Conservation (phyloP, 2,329 filamentous ascomycete species). For the Fusarium sp. region DNA sequence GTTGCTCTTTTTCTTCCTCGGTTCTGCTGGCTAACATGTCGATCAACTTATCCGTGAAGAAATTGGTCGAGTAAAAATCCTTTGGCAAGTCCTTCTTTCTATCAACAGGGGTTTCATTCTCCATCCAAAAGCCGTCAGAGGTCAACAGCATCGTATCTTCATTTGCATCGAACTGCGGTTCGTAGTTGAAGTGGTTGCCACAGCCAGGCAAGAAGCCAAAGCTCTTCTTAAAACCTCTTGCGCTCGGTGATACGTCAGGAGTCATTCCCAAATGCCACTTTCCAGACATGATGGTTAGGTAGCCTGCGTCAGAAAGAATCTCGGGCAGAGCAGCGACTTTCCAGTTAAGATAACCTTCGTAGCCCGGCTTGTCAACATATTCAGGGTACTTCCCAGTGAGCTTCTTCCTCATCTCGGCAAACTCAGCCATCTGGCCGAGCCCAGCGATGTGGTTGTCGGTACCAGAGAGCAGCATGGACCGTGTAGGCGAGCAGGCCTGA, state of each 20-base stretch:
- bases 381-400: background rate
- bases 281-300: conserved; percentile 48
- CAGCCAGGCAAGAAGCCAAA: conserved; percentile 56
- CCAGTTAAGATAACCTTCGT: conserved; percentile 49
- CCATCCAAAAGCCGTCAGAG: conserved; percentile 51
- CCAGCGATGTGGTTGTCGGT: conserved; percentile 68
- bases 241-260: conserved; percentile 40
- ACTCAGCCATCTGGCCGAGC: conserved; percentile 50
- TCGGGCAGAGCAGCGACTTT: conserved; percentile 44
- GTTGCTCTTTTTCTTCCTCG: conserved; percentile 44
- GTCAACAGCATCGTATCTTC: conserved; percentile 59
- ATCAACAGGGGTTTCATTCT: conserved; percentile 53
- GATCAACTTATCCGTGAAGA: conserved; percentile 64
- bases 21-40: conserved; percentile 57
- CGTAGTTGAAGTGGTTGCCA: conserved; percentile 66
- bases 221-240: conserved; percentile 53
- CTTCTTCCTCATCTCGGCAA: background rate
- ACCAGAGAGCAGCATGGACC: conserved; percentile 70
- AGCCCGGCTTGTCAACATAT: conserved; percentile 34
- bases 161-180: conserved; percentile 63
- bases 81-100: conserved; percentile 56
- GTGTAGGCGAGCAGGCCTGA: conserved; percentile 67
- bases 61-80: conserved; percentile 64
- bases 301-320: conserved; percentile 46
- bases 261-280: conserved; percentile 54